Base-by-base conservation (phyloP, 768 basidiomycete genomes). In the Tulasnella sp. region DNA sequence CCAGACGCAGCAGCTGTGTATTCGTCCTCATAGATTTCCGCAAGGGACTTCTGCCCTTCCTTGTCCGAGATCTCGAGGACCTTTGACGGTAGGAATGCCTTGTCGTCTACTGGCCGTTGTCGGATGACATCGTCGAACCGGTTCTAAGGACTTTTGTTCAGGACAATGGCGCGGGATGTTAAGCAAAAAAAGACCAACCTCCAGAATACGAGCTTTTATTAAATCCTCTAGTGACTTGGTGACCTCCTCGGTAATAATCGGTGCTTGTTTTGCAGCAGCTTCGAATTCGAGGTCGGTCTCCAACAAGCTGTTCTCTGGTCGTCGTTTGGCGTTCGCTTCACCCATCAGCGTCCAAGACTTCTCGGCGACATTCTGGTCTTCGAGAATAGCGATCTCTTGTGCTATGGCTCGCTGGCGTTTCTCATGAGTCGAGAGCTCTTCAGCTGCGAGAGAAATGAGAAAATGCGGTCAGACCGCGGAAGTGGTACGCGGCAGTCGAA, bases 281-380 rank as follows among this genome's bases (percentile, higher is more conserved):
- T 99, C 97, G 79, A 96, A 99, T 76, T 98, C 97, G 38, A 99
- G 87, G 82, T 97, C 94, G 81, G 99, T 93, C 82, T 94, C 93
- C 15, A 99, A 87, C 25, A 99, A 85, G 11, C 93, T 92, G 82
- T 99, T 96, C 81, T 94, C 90, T 4, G 97, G 97, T 72, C 97
- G 88, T 58, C 90, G 83, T 52, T 91, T 88, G 7, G 94, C 89
- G 29, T 88, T 89, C 39, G 94, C 93, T 83, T 99, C 97, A 69
- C 97, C 96, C 86, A 93, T 88, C 37, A 97, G 86, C 7, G 91
- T 90, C 97, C 97, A 99, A 77, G 94, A 91, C 83, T 98, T 98
- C 71, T 89, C 86, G 1, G 89, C 90, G 72, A 97, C 88, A 82
- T 97, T 99, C 82, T 95, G 91, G 0, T 89, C 85, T 82, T 99